phyloP scores from a whole-genome alignment of 2,329 filamentous ascomycete species.

The Botrytis deweyae region DNA sequence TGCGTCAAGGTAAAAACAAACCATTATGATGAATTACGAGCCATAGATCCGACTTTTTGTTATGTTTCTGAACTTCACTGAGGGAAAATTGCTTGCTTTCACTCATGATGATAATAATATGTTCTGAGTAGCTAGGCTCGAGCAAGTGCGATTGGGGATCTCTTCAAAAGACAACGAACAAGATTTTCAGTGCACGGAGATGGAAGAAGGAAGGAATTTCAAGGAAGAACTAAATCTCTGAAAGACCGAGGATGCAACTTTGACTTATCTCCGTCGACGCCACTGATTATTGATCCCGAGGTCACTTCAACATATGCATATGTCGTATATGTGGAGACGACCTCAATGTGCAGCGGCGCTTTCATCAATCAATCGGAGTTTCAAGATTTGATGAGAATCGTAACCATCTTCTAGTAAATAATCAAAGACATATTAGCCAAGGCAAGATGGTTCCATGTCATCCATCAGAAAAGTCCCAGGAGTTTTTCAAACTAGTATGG shows the following conservation, averaged over 20 bases:
- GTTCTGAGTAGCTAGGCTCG: background rate
- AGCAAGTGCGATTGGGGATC: background rate
- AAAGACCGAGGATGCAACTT: background rate
- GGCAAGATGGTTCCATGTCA: background rate
- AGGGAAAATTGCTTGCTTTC: slow-evolving; percentile 27
- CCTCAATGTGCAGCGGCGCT: background rate
- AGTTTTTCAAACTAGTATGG: background rate
- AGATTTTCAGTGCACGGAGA: background rate
- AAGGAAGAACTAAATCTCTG: background rate
- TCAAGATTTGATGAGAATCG: background rate
- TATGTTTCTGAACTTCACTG: slow-evolving; percentile 51
- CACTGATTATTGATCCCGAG: background rate
- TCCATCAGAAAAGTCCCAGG: background rate
- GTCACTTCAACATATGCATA: background rate
- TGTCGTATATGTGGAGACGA: background rate
- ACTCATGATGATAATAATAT: slow-evolving; percentile 15
- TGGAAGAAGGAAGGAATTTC: background rate
- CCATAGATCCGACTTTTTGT: slow-evolving; percentile 50
- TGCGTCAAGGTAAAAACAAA: slow-evolving; percentile 29
- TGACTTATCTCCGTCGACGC: background rate
- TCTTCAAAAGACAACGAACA: background rate
- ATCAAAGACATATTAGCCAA: background rate
- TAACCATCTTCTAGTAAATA: background rate
- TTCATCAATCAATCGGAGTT: background rate
- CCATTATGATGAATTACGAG: slow-evolving; percentile 56